Percentiles rank a stretch among this genome's conserved stretches.
phyloP scores from a whole-genome alignment of 2,329 filamentous ascomycete species.

The Colletotrichum coccodes region DNA sequence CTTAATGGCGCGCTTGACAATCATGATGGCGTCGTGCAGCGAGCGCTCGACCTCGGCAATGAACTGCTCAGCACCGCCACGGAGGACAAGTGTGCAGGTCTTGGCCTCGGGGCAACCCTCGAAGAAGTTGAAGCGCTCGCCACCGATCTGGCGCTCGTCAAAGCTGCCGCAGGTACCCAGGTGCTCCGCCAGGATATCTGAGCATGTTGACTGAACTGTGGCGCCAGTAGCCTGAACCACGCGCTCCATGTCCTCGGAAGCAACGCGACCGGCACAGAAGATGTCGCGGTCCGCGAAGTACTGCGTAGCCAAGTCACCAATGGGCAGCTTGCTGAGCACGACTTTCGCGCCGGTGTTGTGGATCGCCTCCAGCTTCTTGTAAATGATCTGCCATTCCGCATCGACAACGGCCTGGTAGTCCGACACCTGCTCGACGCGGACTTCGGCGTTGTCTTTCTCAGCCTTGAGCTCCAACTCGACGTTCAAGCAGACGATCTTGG shows the following conservation, averaged over 20 bases:
- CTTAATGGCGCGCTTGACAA: constrained; percentile 97
- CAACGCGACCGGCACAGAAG: constrained; percentile 96
- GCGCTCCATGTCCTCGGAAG: constrained; percentile 92
- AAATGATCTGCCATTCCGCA: constrained; percentile 99
- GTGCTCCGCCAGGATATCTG: constrained; percentile 89
- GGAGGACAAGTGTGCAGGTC: constrained; percentile 95
- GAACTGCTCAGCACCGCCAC: constrained; percentile 97
- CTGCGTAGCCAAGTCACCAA: constrained; percentile 97
- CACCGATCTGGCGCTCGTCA: constrained; percentile 96
- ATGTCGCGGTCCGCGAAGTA: constrained; percentile 98
- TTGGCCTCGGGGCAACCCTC: constrained; percentile 94
- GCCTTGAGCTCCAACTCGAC: constrained; percentile 98
- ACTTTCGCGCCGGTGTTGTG: constrained; percentile 97
- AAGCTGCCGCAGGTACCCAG: constrained; percentile 91
- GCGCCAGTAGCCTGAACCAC: constrained; percentile 95
- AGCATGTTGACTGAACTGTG: constrained; percentile 94
- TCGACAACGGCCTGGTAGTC: constrained; percentile 99
- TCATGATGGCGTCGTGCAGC: constrained; percentile 99
- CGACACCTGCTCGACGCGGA: constrained; percentile 96
- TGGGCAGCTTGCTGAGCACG: constrained; percentile 95
- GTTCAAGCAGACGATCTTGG: constrained; percentile 97
- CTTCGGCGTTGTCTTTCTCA: constrained; percentile 99
- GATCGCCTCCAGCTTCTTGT: constrained; percentile 96
- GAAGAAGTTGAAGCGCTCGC: constrained; percentile 98
- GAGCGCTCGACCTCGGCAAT: constrained; percentile 98